phyloP scores from a whole-genome alignment of 305 asterid genomes.

The Fraxinus velutina region DNA sequence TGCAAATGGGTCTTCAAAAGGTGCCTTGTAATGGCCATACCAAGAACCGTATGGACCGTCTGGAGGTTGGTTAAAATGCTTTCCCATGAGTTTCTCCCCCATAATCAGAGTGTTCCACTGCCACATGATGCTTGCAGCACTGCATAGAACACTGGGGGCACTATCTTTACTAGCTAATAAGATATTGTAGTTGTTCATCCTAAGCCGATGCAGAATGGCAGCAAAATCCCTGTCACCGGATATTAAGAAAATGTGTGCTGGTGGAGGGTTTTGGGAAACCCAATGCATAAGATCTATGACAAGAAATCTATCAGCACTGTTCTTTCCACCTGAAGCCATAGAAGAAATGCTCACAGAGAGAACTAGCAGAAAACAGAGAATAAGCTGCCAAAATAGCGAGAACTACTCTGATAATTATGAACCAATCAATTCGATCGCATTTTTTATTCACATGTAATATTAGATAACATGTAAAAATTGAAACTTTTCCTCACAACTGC shows the following conservation, averaged over 20 bases:
- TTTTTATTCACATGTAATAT: neutral
- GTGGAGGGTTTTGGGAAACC: constrained; percentile 97
- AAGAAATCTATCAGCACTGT: constrained; percentile 90
- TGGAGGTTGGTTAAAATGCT: constrained; percentile 89
- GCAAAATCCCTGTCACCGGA: constrained; percentile 92
- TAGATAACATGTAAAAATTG: neutral
- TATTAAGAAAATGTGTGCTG: constrained; percentile 82
- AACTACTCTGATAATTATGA: neutral
- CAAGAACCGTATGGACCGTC: constrained; percentile 87
- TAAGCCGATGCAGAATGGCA: constrained; percentile 64
- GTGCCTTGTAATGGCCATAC: constrained; percentile 75
- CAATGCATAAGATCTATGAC: constrained; percentile 87
- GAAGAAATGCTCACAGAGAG: neutral
- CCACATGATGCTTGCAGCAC: constrained; percentile 98
- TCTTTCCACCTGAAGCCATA: constrained; percentile 66
- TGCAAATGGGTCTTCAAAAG: constrained; percentile 73
- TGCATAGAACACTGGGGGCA: constrained; percentile 65
- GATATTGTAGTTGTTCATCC: constrained; percentile 87
- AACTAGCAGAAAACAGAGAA: neutral
- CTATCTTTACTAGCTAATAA: constrained; percentile 65
- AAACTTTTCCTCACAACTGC: neutral
- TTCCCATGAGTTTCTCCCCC: constrained; percentile 73
- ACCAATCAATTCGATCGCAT: neutral
- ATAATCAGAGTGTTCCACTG: constrained; percentile 73
- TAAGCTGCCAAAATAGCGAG: neutral